A percentile compares a stretch with the other conserved stretches of the same genome.
Evolutionary conservation across 345 rosid species (phyloP).

Genomic region (Gossypium thurberi): DNA sequence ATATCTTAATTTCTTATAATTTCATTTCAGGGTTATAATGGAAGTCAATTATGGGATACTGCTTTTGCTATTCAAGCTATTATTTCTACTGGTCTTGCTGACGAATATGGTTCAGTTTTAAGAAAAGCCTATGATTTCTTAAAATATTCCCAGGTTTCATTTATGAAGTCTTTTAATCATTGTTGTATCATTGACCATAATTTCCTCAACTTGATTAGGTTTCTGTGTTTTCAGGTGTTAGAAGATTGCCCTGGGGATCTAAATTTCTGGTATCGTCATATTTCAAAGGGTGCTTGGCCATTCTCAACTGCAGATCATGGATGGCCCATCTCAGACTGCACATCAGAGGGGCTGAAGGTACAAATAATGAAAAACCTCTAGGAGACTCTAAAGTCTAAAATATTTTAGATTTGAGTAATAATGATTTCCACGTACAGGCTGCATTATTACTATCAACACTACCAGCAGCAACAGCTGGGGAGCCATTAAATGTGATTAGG

Average conservation of each 20-base stretch:
- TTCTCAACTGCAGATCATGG: constrained; percentile 68
- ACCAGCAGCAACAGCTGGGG: constrained; percentile 45
- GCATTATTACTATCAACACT: constrained; percentile 39
- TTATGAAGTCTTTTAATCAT: constrained; percentile 5
- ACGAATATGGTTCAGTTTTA: constrained; percentile 44
- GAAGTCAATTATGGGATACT: constrained; percentile 78
- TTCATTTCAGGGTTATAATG: constrained; percentile 61
- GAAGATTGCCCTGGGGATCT: constrained; percentile 56
- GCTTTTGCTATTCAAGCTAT: constrained; percentile 61
- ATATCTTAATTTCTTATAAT: neutral
- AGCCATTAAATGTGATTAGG: constrained; percentile 36
- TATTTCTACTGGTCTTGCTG: constrained; percentile 43
- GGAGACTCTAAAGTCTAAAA: neutral
- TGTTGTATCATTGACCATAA: neutral
- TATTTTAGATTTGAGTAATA: constrained; percentile 7
- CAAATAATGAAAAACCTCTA: neutral
- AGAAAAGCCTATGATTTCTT: constrained; percentile 44
- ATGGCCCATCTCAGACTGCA: constrained; percentile 73
- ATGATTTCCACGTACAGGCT: constrained; percentile 32
- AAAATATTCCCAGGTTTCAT: constrained; percentile 50
- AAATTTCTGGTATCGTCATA: constrained; percentile 52
- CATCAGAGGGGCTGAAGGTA: constrained; percentile 64
- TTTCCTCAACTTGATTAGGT: neutral
- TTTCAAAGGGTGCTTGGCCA: constrained; percentile 26
- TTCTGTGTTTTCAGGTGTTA: constrained; percentile 33